Evolutionary conservation across 768 basidiomycete genomes (phyloP).

Genomic region (Scleroderma bovista): DNA sequence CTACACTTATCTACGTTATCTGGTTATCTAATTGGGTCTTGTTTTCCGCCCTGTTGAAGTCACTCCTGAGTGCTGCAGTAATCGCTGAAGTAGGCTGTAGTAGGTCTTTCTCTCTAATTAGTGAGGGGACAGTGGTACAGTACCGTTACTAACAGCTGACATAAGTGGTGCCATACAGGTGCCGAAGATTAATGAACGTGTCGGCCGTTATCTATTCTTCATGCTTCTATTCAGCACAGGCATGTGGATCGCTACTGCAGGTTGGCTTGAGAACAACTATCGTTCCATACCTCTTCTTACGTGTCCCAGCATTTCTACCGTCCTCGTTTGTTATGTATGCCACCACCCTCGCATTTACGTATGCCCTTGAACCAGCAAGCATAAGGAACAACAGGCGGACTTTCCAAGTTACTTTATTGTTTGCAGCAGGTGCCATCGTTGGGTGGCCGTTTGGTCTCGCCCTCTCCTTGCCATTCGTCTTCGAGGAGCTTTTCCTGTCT

Average conservation of each 20-base stretch:
- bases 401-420: slow-evolving; percentile 57
- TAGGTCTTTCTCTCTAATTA: too few relatives aligned
- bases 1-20: too few relatives aligned
- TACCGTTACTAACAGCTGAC: too few relatives aligned
- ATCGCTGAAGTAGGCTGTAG: too few relatives aligned
- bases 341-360: slow-evolving; percentile 72
- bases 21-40: too few relatives aligned
- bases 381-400: slow-evolving; percentile 49
- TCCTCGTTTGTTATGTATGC: slow-evolving; percentile 96
- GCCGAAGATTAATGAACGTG: slow-evolving; percentile 81
- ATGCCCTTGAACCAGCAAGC: slow-evolving; percentile 55
- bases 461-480: slow-evolving; percentile 80
- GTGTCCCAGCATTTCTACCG: slow-evolving; percentile 74
- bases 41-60: too few relatives aligned
- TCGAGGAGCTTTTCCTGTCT: slow-evolving; percentile 82
- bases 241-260: slow-evolving; percentile 89
- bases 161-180: too few relatives aligned
- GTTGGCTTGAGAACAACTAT: slow-evolving; percentile 36
- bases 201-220: slow-evolving; percentile 92
- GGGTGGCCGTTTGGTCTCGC: slow-evolving; percentile 98
- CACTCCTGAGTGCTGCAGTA: too few relatives aligned
- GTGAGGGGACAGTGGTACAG: too few relatives aligned
- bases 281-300: slow-evolving; percentile 6
- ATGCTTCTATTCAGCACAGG: slow-evolving; percentile 81
- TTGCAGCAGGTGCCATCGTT: slow-evolving; percentile 79